Evolutionary conservation across 2,329 filamentous ascomycete species (phyloP).

Genomic region (Uncinocarpus reesii): DNA sequence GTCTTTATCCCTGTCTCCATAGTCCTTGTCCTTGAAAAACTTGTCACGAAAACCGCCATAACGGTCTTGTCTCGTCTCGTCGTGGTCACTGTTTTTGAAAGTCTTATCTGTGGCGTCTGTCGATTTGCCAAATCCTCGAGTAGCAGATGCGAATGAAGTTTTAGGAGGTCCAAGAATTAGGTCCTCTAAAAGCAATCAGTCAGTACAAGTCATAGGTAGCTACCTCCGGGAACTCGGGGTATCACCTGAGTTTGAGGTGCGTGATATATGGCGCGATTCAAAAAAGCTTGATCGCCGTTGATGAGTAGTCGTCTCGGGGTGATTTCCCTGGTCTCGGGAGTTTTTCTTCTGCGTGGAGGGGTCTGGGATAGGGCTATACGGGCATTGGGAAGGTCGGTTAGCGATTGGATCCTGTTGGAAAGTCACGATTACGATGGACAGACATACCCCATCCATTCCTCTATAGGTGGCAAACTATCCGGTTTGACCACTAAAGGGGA

Average conservation of each 20-base stretch:
- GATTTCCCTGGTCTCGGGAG: constrained; percentile 27
- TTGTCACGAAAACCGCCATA: constrained; percentile 48
- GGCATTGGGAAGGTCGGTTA: constrained; percentile 13
- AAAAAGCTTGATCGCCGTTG: constrained; percentile 34
- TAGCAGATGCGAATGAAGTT: constrained; percentile 69
- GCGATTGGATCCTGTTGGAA: too few relatives aligned
- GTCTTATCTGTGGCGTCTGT: constrained; percentile 38
- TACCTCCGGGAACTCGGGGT: constrained; percentile 10
- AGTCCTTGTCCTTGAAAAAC: constrained; percentile 30
- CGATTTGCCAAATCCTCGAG: constrained; percentile 43
- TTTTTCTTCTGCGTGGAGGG: constrained; percentile 32
- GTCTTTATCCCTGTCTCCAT: constrained; percentile 21
- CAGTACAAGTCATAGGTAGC: not conserved
- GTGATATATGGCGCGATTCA: constrained; percentile 37
- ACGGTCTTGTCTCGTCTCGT: constrained; percentile 49
- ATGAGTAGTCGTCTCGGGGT: constrained; percentile 25
- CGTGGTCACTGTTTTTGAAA: constrained; percentile 45
- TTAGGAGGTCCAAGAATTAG: constrained; percentile 78
- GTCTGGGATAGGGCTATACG: constrained; percentile 34
- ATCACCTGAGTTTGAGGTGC: constrained; percentile 41
- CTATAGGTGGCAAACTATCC: constrained; percentile 63
- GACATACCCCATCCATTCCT: constrained; percentile 92
- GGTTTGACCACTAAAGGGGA: constrained; percentile 80
- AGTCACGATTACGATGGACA: constrained; percentile 9
- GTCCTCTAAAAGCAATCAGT: constrained; percentile 49